phyloP scores from a whole-genome alignment of 1,284 basidiomycete genomes.

The Irpex rosettiformis region DNA sequence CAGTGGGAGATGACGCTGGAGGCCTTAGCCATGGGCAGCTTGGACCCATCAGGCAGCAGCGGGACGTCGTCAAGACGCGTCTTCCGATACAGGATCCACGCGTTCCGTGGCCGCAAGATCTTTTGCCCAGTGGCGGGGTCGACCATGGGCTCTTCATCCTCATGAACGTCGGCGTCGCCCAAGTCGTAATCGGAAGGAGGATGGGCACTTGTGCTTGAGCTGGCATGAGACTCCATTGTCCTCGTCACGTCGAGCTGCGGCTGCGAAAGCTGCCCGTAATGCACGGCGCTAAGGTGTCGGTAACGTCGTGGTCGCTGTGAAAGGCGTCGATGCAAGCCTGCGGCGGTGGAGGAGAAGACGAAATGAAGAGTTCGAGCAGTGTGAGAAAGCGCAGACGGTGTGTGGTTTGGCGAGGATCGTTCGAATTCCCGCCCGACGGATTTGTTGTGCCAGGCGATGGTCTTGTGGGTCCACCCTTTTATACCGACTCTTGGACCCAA shows the following conservation, averaged over 20 bases:
- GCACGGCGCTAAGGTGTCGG: conserved; percentile 1
- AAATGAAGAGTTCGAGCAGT: conserved; percentile 3
- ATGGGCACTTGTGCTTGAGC: not conserved
- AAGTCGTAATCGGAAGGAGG: not conserved
- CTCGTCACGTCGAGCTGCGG: conserved; percentile 9
- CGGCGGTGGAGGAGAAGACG: not conserved
- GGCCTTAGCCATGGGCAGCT: conserved; percentile 66
- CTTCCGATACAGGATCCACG: conserved; percentile 90
- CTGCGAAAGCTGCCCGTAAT: not conserved
- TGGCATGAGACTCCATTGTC: conserved; percentile 1
- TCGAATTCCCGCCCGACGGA: conserved; percentile 6
- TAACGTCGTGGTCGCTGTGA: conserved; percentile 1
- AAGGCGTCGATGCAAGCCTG: not conserved
- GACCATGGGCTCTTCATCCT: conserved; percentile 12
- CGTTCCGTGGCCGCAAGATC: conserved; percentile 78
- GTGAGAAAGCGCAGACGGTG: conserved; percentile 10
- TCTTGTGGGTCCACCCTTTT: conserved; percentile 15
- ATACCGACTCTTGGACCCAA: not conserved
- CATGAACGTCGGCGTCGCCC: conserved; percentile 6
- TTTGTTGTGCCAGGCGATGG: conserved; percentile 12
- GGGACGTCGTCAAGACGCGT: conserved; percentile 44
- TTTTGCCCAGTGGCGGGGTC: conserved; percentile 23
- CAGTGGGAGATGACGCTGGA: conserved; percentile 66
- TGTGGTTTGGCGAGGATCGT: conserved; percentile 6
- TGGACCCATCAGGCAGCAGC: conserved; percentile 27